Evolutionary conservation across 768 basidiomycete species (phyloP), one percentile per base, ranked within the genome.

Genomic region (Pleurotus ostreatus): DNA sequence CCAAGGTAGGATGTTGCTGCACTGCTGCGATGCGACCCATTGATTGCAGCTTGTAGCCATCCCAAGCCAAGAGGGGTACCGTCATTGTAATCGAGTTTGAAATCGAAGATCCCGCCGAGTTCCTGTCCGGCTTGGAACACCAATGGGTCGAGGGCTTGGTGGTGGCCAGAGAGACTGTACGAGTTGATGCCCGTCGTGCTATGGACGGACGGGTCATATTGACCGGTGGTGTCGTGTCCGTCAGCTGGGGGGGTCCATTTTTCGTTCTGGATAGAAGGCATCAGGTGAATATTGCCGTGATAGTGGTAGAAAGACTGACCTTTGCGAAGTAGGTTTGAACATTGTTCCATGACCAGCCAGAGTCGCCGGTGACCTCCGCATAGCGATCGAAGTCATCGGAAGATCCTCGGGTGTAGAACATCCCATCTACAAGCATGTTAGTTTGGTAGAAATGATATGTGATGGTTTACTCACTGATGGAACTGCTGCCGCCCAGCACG

Each of bases 41-140:
- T 55, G 5, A 65, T 51, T 2, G 65, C 64, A n/a, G 37, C 22
- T 49, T 63, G 65, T 0, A 46, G 9, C 61, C 61, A 68, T 7
- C 64, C 66, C 6, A 74, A 49, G 3, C 73, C 73, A 3, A 71
- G 51, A 1, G 59, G 60, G 45, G 59, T 57, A 1, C 74, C 74
- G 2, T 60, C 59, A 54, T 72, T 70, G 46, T 65, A 60, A 60
- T 72, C 71, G 11, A 55, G n/a, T 40, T 64, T 66, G 56, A 59
- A 69, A 18, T 68, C 63, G 51, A 68, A 70, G 38, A 65, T 61
- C 9, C 25, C 9, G 1, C 57, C 20, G 3, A 68, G 44, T 40
- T 68, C 58, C 3, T 56, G 2, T 0, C 68, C 63, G 2, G 70
- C 63, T 13, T 58, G 23, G 25, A 71, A 56, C 20, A 70, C 62